Conservation (phyloP, 768 basidiomycete genomes). For the Trametes villosa region DNA sequence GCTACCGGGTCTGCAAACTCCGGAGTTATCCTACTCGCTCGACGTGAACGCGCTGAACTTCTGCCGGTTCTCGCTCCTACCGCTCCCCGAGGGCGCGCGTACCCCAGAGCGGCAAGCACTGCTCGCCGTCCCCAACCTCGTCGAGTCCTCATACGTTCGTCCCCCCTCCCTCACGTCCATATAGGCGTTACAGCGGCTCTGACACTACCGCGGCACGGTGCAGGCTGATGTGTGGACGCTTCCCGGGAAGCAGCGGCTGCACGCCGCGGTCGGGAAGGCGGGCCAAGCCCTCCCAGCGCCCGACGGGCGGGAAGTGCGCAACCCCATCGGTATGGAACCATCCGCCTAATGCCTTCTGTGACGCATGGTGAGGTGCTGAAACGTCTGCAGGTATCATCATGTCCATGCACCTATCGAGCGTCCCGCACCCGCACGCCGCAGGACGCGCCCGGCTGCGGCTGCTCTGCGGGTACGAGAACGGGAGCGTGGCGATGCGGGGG, state of each 20-base stretch:
- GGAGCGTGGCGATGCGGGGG: slow-evolving; percentile 73
- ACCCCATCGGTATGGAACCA: slow-evolving; percentile 54
- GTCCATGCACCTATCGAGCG: slow-evolving; percentile 71
- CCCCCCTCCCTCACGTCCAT: neutral
- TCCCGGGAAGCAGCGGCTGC: slow-evolving; percentile 68
- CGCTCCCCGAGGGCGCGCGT: slow-evolving; percentile 24
- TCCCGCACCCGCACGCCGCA: slow-evolving; percentile 41
- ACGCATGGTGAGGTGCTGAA: neutral
- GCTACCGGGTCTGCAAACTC: slow-evolving; percentile 50
- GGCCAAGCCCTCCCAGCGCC: slow-evolving; percentile 36
- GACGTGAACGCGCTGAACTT: slow-evolving; percentile 95
- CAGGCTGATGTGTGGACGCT: slow-evolving; percentile 90
- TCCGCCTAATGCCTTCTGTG: neutral
- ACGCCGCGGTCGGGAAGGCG: slow-evolving; percentile 82
- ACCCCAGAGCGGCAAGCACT: slow-evolving; percentile 45
- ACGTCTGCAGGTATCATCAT: slow-evolving; percentile 83
- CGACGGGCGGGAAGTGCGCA: slow-evolving; percentile 52
- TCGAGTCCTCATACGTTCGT: slow-evolving; percentile 80
- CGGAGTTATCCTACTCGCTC: slow-evolving; percentile 65
- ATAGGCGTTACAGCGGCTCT: neutral
- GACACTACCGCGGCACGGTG: too few relatives aligned
- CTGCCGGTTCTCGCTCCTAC: slow-evolving; percentile 82
- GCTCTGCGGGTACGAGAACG: slow-evolving; percentile 84
- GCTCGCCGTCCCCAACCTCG: slow-evolving; percentile 84
- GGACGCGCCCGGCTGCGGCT: slow-evolving; percentile 54